These are phyloP conservation scores for Neodidymelliopsis sp. DNA, from an alignment of 2,329 filamentous ascomycete species.

Conservation along the genomic window DNA sequence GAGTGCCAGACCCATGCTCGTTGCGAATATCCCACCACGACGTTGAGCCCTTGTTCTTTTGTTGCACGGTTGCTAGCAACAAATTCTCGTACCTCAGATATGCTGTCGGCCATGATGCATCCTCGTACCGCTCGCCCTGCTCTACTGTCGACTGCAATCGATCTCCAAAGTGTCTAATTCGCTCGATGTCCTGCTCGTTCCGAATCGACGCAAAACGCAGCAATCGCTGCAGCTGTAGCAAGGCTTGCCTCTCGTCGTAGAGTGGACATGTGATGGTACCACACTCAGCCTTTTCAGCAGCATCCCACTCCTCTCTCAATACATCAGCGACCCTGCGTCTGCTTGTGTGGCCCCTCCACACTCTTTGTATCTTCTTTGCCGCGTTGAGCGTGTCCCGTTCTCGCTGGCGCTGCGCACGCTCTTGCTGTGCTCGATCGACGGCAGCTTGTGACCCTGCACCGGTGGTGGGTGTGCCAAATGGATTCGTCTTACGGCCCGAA, in stretches of 20 bases:
- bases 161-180: conserved; percentile 51
- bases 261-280: conserved; percentile 19
- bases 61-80: conserved; percentile 45
- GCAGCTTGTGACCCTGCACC: conserved; percentile 75
- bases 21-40: conserved; percentile 21
- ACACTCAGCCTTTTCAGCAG: conserved; percentile 31
- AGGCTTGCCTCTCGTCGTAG: conserved; percentile 50
- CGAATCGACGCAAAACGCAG: conserved; percentile 53
- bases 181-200: conserved; percentile 48
- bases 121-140: conserved; percentile 28
- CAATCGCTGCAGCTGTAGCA: conserved; percentile 52
- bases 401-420: conserved; percentile 79
- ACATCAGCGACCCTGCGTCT: conserved; percentile 65
- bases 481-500: conserved; percentile 81
- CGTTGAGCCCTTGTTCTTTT: conserved; percentile 21
- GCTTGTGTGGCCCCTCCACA: conserved; percentile 79
- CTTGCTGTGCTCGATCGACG: conserved; percentile 84
- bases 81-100: conserved; percentile 53
- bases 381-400: conserved; percentile 81
- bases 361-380: conserved; percentile 74
- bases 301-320: conserved; percentile 54
- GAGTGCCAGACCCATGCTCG: too few relatives aligned
- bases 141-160: conserved; percentile 46
- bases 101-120: conserved; percentile 50
- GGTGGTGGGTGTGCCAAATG: conserved; percentile 72